Base-by-base conservation (phyloP, 140 eudicot genomes). In the Cichorium intybus region DNA sequence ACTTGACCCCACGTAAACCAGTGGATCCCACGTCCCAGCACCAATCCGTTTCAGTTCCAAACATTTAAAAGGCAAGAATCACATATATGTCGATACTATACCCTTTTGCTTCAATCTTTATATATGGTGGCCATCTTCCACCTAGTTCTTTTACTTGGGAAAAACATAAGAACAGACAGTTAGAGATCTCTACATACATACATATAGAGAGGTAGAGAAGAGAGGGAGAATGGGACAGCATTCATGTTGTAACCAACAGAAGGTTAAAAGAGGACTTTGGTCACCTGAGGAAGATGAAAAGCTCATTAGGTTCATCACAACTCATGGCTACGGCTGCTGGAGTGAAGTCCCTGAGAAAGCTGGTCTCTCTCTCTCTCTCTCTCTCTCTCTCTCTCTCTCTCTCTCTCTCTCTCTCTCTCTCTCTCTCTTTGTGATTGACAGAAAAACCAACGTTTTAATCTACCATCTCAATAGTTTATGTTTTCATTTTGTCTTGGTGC, bases 261-360 rank as follows among this genome's bases (percentile, higher is more conserved):
- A 88, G 79, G 98, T 92, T 9, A 92, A 92, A 85, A 82, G 98
- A 75, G 98, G 98, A 29, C 85, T 92, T 23, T 92, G 98, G 98
- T 92, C 98, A 23, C 98, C 98, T 10, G 98, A 92, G 66, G 98
- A 92, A 77, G 96, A 92, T 67, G 96, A 92, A 47, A 92, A 92
- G 74, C 89, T 92, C 69, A 74, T 87, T 52, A 73, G 79, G 29
- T 92, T 85, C 76, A 92, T 92, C 72, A 85, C 96, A 43, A 85
- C 86, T 57, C 90, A 87, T 85, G 98, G 98, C 75, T 92, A 92
- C 76, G 96, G 98, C 62, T 92, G 96, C 71, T 92, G 98, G 98
- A 92, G 98, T 73, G 98, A 92, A 85, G 98, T 92, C 72, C 98
- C 98, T 16, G 96, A 92, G 17, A 92, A 92, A 92, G 96, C 98